Evolutionary conservation across 805 yeast species (phyloP), one percentile per base, ranked within the genome.

Genomic region (Starmerella khaoyaiensis): DNA sequence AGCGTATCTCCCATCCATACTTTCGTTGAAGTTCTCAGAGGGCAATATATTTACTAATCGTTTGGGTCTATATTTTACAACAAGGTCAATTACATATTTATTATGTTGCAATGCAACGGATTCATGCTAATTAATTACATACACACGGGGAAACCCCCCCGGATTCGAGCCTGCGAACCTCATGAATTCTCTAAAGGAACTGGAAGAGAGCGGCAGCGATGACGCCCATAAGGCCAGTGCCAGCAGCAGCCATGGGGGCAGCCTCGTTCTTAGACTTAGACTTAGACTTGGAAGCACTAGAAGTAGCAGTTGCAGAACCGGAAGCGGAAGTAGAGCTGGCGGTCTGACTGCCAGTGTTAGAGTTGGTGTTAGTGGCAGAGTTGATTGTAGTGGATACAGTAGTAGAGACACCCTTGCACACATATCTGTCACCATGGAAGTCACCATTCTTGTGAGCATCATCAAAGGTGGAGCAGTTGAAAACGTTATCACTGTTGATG

Each of bases 391-490:
- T 40, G 28, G 55, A 51, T 33, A 45, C 40, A 17, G 59, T 52
- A 39, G 52, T 45, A 21, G 53, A 40, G 30, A 44, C 47, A 36
- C 59, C 64, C 58, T 56, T 50, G 58, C 64, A 60, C 30, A 50
- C 56, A 68, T 74, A 86, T 53, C 74, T 67, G 68, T 82, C 83
- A 73, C 98, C 98, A 67, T 76, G 83, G 62, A 90, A 76, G 59
- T 71, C 80, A 64, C 93, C 93, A 53, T 70, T 68, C 56, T 65
- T 61, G 71, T 81, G 76, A 58, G 82, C 71, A 38, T 61, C 54
- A 61, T 79, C 71, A 68, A 86, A 82, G 38, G 69, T 66, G 45
- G 68, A 60, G 74, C 98, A 90, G 64, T 83, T 74, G 64, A 82
- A 75, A 55, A 79, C 77, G 37, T 36, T 41, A 37, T 31, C 21